phyloP scores from a whole-genome alignment of 345 rosid species.

The Bruguiera sexangula region DNA sequence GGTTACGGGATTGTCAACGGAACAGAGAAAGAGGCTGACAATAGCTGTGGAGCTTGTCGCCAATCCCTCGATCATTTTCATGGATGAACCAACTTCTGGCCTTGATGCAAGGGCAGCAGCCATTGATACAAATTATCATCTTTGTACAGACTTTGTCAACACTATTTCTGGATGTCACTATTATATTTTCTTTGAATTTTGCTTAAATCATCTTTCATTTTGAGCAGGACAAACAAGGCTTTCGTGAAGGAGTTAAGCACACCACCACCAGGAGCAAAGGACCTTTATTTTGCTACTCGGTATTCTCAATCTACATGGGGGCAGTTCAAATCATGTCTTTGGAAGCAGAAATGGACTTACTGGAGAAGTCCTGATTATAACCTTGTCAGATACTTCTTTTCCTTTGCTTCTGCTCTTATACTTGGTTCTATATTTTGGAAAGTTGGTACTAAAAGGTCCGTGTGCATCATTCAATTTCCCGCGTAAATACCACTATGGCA shows the following conservation, averaged over 20 bases:
- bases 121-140: constrained; percentile 59
- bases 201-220: not conserved
- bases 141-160: constrained; percentile 9
- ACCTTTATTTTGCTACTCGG: constrained; percentile 25
- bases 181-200: not conserved
- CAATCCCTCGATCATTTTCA: constrained; percentile 82
- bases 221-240: constrained; percentile 29
- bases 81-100: constrained; percentile 93
- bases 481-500: not conserved
- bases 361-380: constrained; percentile 47
- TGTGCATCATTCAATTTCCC: not conserved
- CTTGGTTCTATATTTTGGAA: constrained; percentile 37
- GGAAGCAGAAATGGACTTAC: constrained; percentile 44
- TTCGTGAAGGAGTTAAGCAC: constrained; percentile 26
- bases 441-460: constrained; percentile 31
- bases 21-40: constrained; percentile 80
- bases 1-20: constrained; percentile 73
- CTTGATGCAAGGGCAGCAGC: constrained; percentile 93
- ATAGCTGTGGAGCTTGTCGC: constrained; percentile 84
- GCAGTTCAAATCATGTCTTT: constrained; percentile 40
- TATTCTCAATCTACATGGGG: constrained; percentile 36
- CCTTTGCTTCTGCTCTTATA: constrained; percentile 26
- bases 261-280: constrained; percentile 37
- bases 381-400: constrained; percentile 34
- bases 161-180: not conserved